Base-by-base conservation (phyloP, 352 stramenopile genomes). In the Phytophthora rubi region DNA sequence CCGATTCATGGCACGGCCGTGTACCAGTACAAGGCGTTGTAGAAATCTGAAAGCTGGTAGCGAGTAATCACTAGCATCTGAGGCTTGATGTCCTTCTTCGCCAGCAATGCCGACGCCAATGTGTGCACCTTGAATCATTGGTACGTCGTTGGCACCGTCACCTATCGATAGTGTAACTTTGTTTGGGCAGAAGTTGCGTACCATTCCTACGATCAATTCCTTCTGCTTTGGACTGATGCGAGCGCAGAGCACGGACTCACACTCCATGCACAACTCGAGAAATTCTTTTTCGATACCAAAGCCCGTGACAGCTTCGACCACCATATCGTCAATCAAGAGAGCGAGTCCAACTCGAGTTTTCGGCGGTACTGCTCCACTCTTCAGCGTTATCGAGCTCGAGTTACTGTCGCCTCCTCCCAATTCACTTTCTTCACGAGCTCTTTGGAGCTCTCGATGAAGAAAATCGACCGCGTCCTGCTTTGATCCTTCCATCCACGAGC, bases 191-290 rank as follows among this genome's bases (percentile, higher is more conserved):
- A 77, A 73, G 6, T 51, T 68, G 7, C 82, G 83, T 21, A 99
- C 95, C 72, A 99, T 90, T 32, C 94, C 88, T 9, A 99, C 93
- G 10, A 99, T 86, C n/a, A 98, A 82, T 12, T 98, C 93, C 68
- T 99, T 99, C 77, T 99, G 97, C 62, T 97, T 95, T 12, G 97
- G 97, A 60, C 89, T 98, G 8, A 99, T 98, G 44, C 97, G 90
- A 44, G 95, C 98, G 47, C 95, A 98, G 58, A 99, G 95, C 1
- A 99, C 97, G 21, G 94, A 97, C 33, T 97, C 82, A 59, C 93
- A 98, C 73, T 70, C 97, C 74, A 79, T 79, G 15, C 79, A 89
- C 1, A 88, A 52, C 4, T 73, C 55, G 8, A 91, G 62, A 51
- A 91, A 81, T 21, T 85, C 73, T 9, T 57, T 62, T 59, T 90